Percentiles rank a stretch among this genome's conserved stretches.
Conservation (phyloP, 192 early-diverging fungal species). For the Podila verticillata region DNA sequence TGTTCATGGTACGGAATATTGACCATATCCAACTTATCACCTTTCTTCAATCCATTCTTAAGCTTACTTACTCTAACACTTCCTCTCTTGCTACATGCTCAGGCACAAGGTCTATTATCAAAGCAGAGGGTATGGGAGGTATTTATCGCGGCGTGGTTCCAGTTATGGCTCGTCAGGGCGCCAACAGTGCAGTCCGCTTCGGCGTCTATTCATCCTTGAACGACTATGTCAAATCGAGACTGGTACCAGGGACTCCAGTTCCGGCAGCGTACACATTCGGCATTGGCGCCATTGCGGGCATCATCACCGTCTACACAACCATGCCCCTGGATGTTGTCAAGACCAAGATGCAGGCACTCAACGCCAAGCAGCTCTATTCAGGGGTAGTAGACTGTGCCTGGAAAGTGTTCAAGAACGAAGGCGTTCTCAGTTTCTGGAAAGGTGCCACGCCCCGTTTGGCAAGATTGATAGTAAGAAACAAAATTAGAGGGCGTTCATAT, state of each 20-base stretch:
- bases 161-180: constrained; percentile 95
- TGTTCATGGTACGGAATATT: constrained; percentile 66
- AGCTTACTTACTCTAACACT: background rate
- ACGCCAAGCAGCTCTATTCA: constrained; percentile 73
- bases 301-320: constrained; percentile 93
- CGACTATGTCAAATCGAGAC: constrained; percentile 47
- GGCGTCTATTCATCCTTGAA: constrained; percentile 86
- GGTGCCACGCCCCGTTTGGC: constrained; percentile 92
- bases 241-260: constrained; percentile 48
- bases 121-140: constrained; percentile 78
- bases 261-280: constrained; percentile 70
- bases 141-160: constrained; percentile 92
- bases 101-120: constrained; percentile 66
- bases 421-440: constrained; percentile 90
- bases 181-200: constrained; percentile 94
- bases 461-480: constrained; percentile 70
- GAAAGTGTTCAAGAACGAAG: constrained; percentile 79
- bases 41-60: background rate
- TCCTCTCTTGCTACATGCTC: background rate
- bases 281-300: constrained; percentile 88
- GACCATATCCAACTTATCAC: background rate
- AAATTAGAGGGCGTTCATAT: background rate
- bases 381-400: constrained; percentile 78
- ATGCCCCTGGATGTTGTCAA: constrained; percentile 99
- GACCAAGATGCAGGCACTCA: constrained; percentile 93